These are phyloP conservation scores for Parastagonospora avenae DNA, from an alignment of 2,329 filamentous ascomycete species.

Conservation along the genomic window DNA sequence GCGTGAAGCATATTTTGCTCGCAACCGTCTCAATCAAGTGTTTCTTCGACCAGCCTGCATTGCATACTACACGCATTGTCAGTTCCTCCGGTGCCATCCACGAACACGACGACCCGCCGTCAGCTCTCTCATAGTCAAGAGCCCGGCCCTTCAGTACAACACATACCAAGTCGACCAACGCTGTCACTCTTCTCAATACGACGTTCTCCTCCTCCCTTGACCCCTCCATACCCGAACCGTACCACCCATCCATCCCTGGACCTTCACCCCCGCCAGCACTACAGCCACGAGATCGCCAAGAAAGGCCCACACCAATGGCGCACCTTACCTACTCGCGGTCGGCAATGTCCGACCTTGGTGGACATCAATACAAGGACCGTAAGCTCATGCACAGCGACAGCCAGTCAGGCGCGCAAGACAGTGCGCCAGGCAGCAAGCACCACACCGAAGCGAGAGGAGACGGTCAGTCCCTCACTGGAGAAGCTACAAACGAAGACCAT, in stretches of 20 bases:
- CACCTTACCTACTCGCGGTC: conserved; percentile 30
- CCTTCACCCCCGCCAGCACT: no score
- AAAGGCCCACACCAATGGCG: conserved; percentile 27
- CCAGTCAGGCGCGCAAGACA: conserved; percentile 22
- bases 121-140: conserved; percentile 45
- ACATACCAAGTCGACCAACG: conserved; percentile 30
- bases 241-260: background rate
- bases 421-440: conserved; percentile 23
- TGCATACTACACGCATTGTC: conserved; percentile 39
- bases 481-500: conserved; percentile 40
- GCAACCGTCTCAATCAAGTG: conserved; percentile 39
- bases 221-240: background rate
- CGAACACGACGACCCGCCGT: conserved; percentile 40
- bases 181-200: conserved; percentile 21
- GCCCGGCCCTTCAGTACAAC: conserved; percentile 41
- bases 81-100: conserved; percentile 34
- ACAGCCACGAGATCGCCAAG: conserved; percentile 3
- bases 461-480: conserved; percentile 35
- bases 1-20: conserved; percentile 41
- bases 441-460: conserved; percentile 30
- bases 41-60: conserved; percentile 40
- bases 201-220: background rate
- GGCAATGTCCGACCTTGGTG: conserved; percentile 33
- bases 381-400: conserved; percentile 33
- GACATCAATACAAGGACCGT: conserved; percentile 37